Evolutionary conservation across 2,329 filamentous ascomycete genomes (phyloP), one percentile per base, ranked within the genome.

Genomic region (Aspergillus aculeatinus): DNA sequence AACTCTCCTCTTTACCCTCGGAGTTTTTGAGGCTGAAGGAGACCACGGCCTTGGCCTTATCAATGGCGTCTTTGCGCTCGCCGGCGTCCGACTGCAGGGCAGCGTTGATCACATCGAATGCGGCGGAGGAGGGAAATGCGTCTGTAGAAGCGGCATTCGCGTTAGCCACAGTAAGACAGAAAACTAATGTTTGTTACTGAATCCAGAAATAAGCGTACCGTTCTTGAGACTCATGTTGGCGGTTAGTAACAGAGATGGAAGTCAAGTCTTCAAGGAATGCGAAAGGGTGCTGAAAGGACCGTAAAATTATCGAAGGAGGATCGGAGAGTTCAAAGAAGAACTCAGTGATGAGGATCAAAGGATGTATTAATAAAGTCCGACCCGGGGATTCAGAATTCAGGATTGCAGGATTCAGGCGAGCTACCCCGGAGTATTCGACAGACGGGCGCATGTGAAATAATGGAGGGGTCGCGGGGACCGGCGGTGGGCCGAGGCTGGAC

Each of bases 11-110:
- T 77, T 93, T 86, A 70, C 91, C 92, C 25, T 83, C 83, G 60
- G 82, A 78, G 84, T 99, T 99, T 85, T 96, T 98, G 67, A 99
- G 82, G 57, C 87, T 92, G 81, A 99, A 98, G 62, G 89, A 89
- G 77, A 96, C 97, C 76, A 98, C 82, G 62, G 90, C 92, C 71
- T 89, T 89, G 74, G 88, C 94, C 75, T 92, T 87, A 80, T 96
- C 94, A 78, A 98, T 89, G 68, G 94, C 93, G 67, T 92, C 88
- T 81, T 96, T 89, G 79, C 88, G 88, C 71, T 92, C 90, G 66
- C 85, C 84, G 29, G 90, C 87, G 76, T 85, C 86, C 70, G 83
- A 77, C 71, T 83, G 79, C 65, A 99, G 87, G 55, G 87, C 85
- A 57, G 80, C 74, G 77, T 90, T 86, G 83, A 99, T 97, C 72